Base-by-base conservation (phyloP, 2,329 filamentous ascomycete species). In the Sphaerulina musiva region DNA sequence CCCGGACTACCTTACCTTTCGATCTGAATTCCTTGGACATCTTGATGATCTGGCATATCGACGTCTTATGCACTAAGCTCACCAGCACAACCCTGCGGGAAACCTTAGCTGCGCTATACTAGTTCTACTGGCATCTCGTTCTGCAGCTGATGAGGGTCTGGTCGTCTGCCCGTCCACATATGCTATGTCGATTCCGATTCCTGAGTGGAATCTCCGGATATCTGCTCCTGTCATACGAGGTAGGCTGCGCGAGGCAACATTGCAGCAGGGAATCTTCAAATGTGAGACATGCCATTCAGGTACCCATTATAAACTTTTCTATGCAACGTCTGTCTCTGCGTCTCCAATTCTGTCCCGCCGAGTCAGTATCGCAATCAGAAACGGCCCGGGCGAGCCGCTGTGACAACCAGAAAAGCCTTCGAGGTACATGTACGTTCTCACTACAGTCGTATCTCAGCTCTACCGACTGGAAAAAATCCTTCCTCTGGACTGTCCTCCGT, bases 311-410 rank as follows among this genome's bases (percentile, higher is more conserved):
- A 49, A 42, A 32, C 47, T 49, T 49, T 34, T 26, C 38, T 23
- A 43, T 41, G 23, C 47, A 49, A 49, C 47, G 40, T 6, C 26
- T 14, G 47, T 49, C 39, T 49, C 46, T 40, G 20, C 46, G 12
- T 40, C 39, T 26, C 39, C 20, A 38, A 17, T 38, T 49, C 40
- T 32, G 11, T 10, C 10, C 34, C 34, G 20, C 20, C 17, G 23
- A 34, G 47, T 41, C 47, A 43, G 34, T 49, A 38, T 43, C 40
- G 38, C 38, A 26, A 20, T 43, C 23, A 34, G n/a, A 36, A 23
- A 49, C 39, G 47, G 47, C 29, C 47, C 47, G 47, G 17, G 23
- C 38, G 36, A 41, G 26, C 39, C 36, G 46, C 46, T 36, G 26
- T 29, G 6, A 48, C 47, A 36, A 49, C 47, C 38, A 43, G 7